Evolutionary conservation across 1,284 basidiomycete species (phyloP), one percentile per base, ranked within the genome.

Genomic region (Moniliella sp.): DNA sequence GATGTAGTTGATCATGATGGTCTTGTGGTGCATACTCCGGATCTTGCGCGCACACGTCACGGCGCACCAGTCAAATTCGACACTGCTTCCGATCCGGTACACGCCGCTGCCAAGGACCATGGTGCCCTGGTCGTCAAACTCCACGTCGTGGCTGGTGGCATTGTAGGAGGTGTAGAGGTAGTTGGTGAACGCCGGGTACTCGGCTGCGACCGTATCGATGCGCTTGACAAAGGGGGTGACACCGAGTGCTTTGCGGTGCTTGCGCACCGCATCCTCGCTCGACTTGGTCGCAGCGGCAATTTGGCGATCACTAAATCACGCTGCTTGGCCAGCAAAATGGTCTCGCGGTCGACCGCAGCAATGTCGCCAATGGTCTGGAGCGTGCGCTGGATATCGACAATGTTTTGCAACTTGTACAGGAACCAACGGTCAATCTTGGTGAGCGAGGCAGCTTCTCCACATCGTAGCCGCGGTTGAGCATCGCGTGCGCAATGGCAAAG

Each of bases 1-100:
- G 91, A 65, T 97, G 66, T 99, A 97, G 69, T 97, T 99, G 71
- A 99, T 72, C 88, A 97, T 97, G 66, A 97, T 76, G 27, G 91
- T 94, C 66, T 75, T 74, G 64, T 80, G 77, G 58, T 84, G 84
- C 72, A 84, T 78, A 43, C 76, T 73, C 45, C 86, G 71, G 44
- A 97, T 73, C 57, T 77, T 78, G 43, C 91, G 73, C 25, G 84
- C 82, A 61, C 86, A 94, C 2, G 86, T 94, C 31, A 97, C 91
- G 18, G 91, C 91, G 62, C 91, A 99, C 91, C 91, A 99, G 64
- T 99, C 91, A 62, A 99, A 99, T 67, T 99, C 91, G 59, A 99
- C 91, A 42, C 81, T 88, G 61, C 76, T 80, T 34, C 91, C 91
- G 51, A 99, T 97, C 36, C 91, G 76, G 66, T 99, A 97, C 17